Base-by-base conservation (phyloP, 1,284 basidiomycete genomes). In the Sanguinoderma infundibulare region DNA sequence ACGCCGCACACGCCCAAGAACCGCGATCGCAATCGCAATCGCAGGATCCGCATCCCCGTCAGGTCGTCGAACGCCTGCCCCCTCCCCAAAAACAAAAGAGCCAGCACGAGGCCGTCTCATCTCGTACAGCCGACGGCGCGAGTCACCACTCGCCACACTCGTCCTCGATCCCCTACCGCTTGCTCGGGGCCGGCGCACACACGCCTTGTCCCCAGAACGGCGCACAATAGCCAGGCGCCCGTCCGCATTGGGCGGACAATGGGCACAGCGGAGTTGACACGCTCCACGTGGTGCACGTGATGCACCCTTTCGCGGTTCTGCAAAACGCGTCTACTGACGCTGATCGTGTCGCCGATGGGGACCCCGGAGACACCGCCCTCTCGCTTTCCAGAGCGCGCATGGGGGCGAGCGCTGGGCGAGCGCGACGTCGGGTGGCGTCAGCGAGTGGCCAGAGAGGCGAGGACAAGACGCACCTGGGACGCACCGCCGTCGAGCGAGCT, bases 271-370 rank as follows among this genome's bases (percentile, higher is more conserved):
- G 63, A 67, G 65, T 62, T 59, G 62, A 61, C 65, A 64, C 65
- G 65, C 59, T 64, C 65, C 65, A 67, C 65, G 65, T 67, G 65
- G 63, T 20, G 54, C 65, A 64, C 65, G 65, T 67, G 63, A 58
- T 53, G 39, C 44, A 53, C 53, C n/a, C 53, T 34, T 15, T 5
- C 20, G 51, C 35, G 26, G 34, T 12, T 28, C n/a, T 12, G 40
- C 22, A 22, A 32, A 47, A 32, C 55, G 57, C 54, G 36, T 55
- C 58, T 49, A 53, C 58, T 57, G 53, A n/a, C 34, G 57, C 53
- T 54, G 62, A 67, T 64, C 62, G 65, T 35, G 62, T 60, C 40
- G 53, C 20, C 24, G 39, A 0, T 1, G 36, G 17, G 59, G 65
- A 64, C 65, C 62, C 61, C 65, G 54, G 55, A 38, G 26, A 64